Evolutionary conservation across 345 rosid species (phyloP).

Genomic region (Eutrema yunnanense): DNA sequence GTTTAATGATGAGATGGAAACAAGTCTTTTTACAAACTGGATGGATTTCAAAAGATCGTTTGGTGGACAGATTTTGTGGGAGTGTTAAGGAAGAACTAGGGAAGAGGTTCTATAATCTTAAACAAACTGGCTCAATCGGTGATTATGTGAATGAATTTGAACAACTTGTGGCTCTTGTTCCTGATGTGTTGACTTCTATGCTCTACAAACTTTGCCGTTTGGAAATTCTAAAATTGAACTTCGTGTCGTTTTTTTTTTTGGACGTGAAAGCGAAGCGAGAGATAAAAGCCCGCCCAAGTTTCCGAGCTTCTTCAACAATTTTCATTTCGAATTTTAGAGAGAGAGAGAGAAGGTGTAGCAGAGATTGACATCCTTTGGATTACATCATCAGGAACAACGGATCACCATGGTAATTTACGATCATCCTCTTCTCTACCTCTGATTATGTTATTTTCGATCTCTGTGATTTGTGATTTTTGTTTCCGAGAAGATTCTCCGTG

Average conservation of each 20-base stretch:
- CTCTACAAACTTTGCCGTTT: neutral
- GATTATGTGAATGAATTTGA: no score
- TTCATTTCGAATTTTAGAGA: neutral
- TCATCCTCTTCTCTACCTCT: neutral
- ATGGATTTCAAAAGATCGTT: no score
- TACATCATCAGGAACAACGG: neutral
- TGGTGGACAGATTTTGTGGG: no score
- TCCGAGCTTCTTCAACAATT: slow-evolving; percentile 17
- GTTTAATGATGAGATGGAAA: no score
- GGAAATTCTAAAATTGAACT: neutral
- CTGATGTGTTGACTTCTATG: neutral
- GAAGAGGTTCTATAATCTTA: no score
- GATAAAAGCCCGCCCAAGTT: slow-evolving; percentile 13
- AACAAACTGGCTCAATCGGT: no score
- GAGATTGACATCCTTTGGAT: neutral
- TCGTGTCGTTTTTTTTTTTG: neutral
- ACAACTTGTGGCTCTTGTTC: no score
- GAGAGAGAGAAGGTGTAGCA: neutral
- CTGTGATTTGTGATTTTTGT: neutral
- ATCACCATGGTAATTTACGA: slow-evolving; percentile 21
- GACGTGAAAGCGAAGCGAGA: neutral
- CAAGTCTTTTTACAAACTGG: no score
- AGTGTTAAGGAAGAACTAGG: no score
- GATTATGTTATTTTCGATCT: neutral
- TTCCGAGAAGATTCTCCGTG: no score